Evolutionary conservation across 192 early-diverging fungal species (phyloP).

Genomic region (Linnemannia exigua): DNA sequence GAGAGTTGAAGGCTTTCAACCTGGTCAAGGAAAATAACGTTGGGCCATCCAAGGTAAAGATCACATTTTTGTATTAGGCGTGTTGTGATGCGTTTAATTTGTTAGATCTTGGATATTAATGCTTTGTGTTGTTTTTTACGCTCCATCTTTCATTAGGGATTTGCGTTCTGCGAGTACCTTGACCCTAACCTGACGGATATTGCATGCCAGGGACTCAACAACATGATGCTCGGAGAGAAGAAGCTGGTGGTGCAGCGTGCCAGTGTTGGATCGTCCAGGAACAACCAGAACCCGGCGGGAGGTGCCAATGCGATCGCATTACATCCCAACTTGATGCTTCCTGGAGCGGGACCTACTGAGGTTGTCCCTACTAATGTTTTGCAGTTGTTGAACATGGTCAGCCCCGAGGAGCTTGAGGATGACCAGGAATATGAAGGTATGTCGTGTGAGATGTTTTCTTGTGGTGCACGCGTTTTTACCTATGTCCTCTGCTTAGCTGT

Average conservation of each 20-base stretch:
- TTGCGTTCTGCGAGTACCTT: constrained; percentile 97
- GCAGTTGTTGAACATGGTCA: constrained; percentile 97
- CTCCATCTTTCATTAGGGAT: constrained; percentile 72
- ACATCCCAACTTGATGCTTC: constrained; percentile 63
- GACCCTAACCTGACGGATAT: constrained; percentile 92
- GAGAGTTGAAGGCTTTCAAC: constrained; percentile 92
- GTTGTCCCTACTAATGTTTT: constrained; percentile 84
- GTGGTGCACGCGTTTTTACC: neutral
- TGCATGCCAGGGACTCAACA: constrained; percentile 95
- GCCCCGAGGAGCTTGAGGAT: constrained; percentile 84
- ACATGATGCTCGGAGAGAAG: constrained; percentile 95
- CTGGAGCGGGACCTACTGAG: constrained; percentile 64
- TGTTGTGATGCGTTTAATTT: neutral
- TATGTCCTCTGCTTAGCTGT: neutral
- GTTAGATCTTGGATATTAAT: too few relatives aligned
- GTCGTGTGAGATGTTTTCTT: neutral
- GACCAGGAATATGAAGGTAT: constrained; percentile 89
- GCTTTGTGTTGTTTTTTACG: neutral
- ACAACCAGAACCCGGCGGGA: constrained; percentile 50
- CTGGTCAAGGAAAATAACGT: constrained; percentile 88
- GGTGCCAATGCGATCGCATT: constrained; percentile 59
- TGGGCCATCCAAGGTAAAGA: constrained; percentile 78
- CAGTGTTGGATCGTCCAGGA: constrained; percentile 82
- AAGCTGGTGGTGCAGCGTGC: constrained; percentile 96
- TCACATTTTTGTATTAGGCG: too few relatives aligned